Percentiles rank a stretch among this genome's conserved stretches.
Evolutionary conservation across 345 rosid genomes (phyloP).

Genomic region (Boechera divaricarpa): DNA sequence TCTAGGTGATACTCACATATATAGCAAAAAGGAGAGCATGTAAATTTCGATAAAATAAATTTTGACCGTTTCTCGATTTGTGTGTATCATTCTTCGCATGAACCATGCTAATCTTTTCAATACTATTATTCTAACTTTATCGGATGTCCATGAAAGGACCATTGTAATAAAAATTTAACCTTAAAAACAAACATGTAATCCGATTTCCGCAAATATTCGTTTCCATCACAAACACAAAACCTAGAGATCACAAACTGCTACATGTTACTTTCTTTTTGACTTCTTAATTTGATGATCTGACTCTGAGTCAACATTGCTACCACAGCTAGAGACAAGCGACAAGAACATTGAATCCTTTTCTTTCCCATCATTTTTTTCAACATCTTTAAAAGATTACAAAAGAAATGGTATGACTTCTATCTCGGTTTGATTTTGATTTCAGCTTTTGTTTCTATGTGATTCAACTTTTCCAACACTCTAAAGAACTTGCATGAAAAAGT

Average conservation of each 20-base stretch:
- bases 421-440: neutral
- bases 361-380: constrained; percentile 62
- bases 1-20: too few relatives aligned
- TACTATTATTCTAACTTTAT: too few relatives aligned
- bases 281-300: constrained; percentile 54
- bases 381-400: neutral
- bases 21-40: too few relatives aligned
- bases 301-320: constrained; percentile 57
- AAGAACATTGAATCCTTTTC: constrained; percentile 80
- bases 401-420: neutral
- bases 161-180: too few relatives aligned
- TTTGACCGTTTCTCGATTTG: too few relatives aligned
- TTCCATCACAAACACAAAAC: neutral
- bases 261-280: constrained; percentile 43
- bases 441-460: constrained; percentile 5
- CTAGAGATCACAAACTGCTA: constrained; percentile 11
- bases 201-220: neutral
- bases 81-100: too few relatives aligned
- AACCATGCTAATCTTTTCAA: too few relatives aligned
- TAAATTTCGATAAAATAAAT: too few relatives aligned
- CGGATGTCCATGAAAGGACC: too few relatives aligned
- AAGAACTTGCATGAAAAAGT: constrained; percentile 10
- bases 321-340: constrained; percentile 73
- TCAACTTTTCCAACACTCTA: neutral
- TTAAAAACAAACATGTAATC: too few relatives aligned